Evolutionary conservation across 176 grass and related monocot genomes (phyloP).

Genomic region (Aegilops speltoides): DNA sequence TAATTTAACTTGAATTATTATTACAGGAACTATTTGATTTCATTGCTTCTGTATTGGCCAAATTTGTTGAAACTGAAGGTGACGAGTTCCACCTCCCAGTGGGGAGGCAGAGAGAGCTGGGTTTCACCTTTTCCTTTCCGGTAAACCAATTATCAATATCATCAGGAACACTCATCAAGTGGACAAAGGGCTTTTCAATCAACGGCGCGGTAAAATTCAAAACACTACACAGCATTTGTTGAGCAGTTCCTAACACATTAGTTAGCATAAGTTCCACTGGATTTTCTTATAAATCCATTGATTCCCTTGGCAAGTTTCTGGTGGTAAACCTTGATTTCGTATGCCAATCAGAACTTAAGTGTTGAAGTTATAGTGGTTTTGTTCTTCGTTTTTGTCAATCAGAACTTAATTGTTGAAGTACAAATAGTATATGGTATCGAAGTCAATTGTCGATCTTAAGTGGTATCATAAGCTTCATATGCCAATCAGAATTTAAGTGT

Average conservation of each 20-base stretch:
- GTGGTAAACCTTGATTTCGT: not conserved
- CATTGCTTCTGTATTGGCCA: conserved; percentile 62
- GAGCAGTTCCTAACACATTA: not conserved
- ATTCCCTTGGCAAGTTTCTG: not conserved
- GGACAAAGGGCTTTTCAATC: conserved; percentile 86
- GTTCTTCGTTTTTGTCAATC: no score
- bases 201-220: conserved; percentile 44
- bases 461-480: no score
- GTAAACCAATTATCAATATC: conserved; percentile 71
- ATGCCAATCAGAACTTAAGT: not conserved
- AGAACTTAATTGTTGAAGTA: not conserved
- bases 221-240: not conserved
- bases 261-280: not conserved
- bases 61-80: conserved; percentile 70
- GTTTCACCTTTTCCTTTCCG: conserved; percentile 82
- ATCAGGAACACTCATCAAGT: conserved; percentile 77
- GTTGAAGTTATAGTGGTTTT: not conserved
- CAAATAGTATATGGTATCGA: conserved; percentile 3
- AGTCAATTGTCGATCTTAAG: not conserved
- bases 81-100: conserved; percentile 58
- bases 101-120: conserved; percentile 68
- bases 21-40: conserved; percentile 80
- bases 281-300: not conserved
- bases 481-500: no score
- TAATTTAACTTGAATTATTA: conserved; percentile 28